Percentiles rank a stretch among this genome's conserved stretches.
Evolutionary conservation across 345 rosid genomes (phyloP).

Genomic region (Chamaenerion angustifolium): DNA sequence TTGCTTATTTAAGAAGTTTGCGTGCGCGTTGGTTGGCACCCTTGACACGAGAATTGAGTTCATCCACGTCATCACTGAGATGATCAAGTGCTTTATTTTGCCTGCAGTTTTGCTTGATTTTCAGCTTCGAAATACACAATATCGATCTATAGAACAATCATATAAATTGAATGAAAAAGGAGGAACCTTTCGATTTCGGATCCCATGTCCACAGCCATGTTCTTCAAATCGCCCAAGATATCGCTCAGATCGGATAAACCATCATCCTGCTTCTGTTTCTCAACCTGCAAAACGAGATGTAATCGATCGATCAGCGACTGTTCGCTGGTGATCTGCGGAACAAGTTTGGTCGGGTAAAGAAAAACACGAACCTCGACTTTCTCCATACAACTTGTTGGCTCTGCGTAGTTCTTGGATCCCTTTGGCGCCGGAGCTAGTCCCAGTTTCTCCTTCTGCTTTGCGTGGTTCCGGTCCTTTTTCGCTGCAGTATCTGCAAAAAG

Average conservation of each 20-base stretch:
- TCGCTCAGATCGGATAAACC: slow-evolving; percentile 66
- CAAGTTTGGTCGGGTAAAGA: not conserved
- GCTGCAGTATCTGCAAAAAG: slow-evolving; percentile 29
- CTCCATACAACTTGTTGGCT: slow-evolving; percentile 50
- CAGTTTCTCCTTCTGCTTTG: slow-evolving; percentile 58
- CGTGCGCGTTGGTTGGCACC: slow-evolving; percentile 86
- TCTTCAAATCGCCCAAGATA: slow-evolving; percentile 74
- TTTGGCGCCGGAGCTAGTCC: slow-evolving; percentile 38
- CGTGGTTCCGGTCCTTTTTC: slow-evolving; percentile 27
- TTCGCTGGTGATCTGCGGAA: not conserved
- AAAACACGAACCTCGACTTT: slow-evolving; percentile 38
- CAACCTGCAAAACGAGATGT: slow-evolving; percentile 28
- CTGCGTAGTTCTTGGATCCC: slow-evolving; percentile 25
- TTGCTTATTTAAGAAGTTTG: slow-evolving; percentile 50
- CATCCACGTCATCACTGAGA: slow-evolving; percentile 61
- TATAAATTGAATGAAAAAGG: slow-evolving; percentile 4
- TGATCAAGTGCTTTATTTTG: slow-evolving; percentile 83
- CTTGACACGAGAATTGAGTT: slow-evolving; percentile 60
- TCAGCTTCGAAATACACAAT: not conserved
- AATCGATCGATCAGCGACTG: not conserved
- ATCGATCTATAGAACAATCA: too few relatives aligned
- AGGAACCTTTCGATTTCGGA: slow-evolving; percentile 58
- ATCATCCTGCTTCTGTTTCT: slow-evolving; percentile 80
- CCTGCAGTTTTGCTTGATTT: slow-evolving; percentile 27
- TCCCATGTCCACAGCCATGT: slow-evolving; percentile 95